phyloP scores from a whole-genome alignment of 441 rosid species.

The Populus hybrid region DNA sequence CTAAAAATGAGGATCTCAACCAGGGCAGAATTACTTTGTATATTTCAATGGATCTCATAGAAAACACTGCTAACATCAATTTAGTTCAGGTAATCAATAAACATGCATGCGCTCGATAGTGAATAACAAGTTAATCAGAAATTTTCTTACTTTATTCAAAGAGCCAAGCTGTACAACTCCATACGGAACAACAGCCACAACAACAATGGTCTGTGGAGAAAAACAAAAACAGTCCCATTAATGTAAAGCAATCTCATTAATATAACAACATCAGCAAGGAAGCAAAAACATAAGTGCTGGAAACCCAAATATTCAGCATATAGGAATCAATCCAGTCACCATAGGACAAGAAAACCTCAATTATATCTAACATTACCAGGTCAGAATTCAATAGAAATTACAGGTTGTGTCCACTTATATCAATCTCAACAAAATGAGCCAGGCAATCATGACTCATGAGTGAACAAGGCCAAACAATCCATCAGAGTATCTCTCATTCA shows the following conservation, averaged over 20 bases:
- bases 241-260: conserved; percentile 7
- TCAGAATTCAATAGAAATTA: conserved; percentile 7
- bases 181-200: conserved; percentile 67
- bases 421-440: neutral
- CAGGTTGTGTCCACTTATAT: neutral
- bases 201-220: conserved; percentile 52
- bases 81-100: neutral
- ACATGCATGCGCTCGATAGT: conserved; percentile 7
- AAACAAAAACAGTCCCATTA: neutral
- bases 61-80: conserved; percentile 5
- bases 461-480: neutral
- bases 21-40: neutral
- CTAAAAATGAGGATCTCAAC: too few relatives aligned
- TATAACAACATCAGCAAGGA: neutral
- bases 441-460: neutral
- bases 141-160: conserved; percentile 57
- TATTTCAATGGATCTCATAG: neutral
- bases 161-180: conserved; percentile 96
- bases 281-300: neutral
- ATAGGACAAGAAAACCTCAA: neutral
- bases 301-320: neutral
- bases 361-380: neutral
- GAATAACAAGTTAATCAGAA: conserved; percentile 11
- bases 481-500: neutral
- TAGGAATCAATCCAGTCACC: neutral